These are phyloP conservation scores for Aotearoamyces nothofagi DNA, from an alignment of 2,329 filamentous ascomycete species.

Conservation along the genomic window DNA sequence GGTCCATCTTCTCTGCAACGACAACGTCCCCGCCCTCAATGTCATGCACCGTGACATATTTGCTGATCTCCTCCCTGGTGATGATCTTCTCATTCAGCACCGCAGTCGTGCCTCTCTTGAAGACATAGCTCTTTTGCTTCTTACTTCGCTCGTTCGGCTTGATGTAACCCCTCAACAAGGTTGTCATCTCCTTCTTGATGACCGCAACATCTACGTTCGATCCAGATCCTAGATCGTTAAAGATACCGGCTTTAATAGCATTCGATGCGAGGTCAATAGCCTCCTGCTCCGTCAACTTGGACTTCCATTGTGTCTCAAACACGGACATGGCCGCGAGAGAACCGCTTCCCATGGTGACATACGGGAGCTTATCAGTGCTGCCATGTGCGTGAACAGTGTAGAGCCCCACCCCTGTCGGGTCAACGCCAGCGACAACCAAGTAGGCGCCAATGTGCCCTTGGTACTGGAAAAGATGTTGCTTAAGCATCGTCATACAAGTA, in stretches of 20 bases:
- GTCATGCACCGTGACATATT: slow-evolving; percentile 87
- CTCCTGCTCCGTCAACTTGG: slow-evolving; percentile 57
- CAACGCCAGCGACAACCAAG: slow-evolving; percentile 89
- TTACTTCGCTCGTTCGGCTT: slow-evolving; percentile 80
- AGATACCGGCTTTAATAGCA: slow-evolving; percentile 92
- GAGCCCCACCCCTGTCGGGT: slow-evolving; percentile 86
- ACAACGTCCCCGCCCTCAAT: slow-evolving; percentile 35
- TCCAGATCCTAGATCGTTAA: slow-evolving; percentile 93
- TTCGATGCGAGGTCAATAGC: slow-evolving; percentile 73
- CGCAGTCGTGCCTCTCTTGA: slow-evolving; percentile 82
- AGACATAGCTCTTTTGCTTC: slow-evolving; percentile 90
- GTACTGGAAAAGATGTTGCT: slow-evolving; percentile 98
- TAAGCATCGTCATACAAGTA: slow-evolving; percentile 98
- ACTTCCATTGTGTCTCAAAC: slow-evolving; percentile 93
- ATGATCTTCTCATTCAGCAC: slow-evolving; percentile 95
- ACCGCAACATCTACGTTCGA: slow-evolving; percentile 96
- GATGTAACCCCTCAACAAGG: slow-evolving; percentile 81
- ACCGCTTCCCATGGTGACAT: slow-evolving; percentile 97
- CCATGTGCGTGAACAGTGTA: slow-evolving; percentile 99
- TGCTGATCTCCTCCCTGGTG: slow-evolving; percentile 81
- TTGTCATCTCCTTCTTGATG: slow-evolving; percentile 92
- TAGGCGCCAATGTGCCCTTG: slow-evolving; percentile 97
- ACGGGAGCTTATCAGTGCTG: slow-evolving; percentile 94
- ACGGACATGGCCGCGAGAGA: slow-evolving; percentile 95
- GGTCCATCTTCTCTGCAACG: slow-evolving; percentile 55